A percentile compares a stretch with the other conserved stretches of the same genome.
phyloP scores from a whole-genome alignment of 1,284 basidiomycete genomes.

The Singerocomus inundabilis region DNA sequence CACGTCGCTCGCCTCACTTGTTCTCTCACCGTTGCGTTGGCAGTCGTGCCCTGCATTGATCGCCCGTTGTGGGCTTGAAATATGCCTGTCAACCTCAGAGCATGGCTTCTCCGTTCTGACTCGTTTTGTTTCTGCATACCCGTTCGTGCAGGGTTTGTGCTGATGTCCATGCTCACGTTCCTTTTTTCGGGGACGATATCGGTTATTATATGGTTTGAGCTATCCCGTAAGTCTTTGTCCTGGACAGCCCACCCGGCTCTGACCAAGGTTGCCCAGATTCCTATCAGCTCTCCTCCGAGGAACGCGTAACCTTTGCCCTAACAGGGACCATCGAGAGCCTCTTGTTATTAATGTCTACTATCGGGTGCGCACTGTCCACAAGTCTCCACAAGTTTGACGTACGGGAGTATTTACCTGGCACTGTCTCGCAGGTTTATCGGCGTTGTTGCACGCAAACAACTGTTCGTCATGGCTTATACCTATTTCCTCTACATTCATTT shows the following conservation, averaged over 20 bases:
- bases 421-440: conserved; percentile 50
- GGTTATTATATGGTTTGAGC: conserved; percentile 57
- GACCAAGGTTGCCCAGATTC: conserved; percentile 20
- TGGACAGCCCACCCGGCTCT: background rate
- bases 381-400: background rate
- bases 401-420: conserved; percentile 1
- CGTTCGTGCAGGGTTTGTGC: conserved; percentile 58
- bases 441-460: conserved; percentile 56
- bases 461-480: conserved; percentile 55
- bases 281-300: conserved; percentile 37
- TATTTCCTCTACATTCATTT: conserved; percentile 59
- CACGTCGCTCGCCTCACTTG: background rate
- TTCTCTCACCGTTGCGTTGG: background rate
- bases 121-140: conserved; percentile 65
- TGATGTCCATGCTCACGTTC: conserved; percentile 51
- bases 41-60: background rate
- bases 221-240: conserved; percentile 44
- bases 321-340: conserved; percentile 51
- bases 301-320: conserved; percentile 45
- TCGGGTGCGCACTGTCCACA: conserved; percentile 45
- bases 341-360: conserved; percentile 48
- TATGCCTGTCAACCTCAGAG: conserved; percentile 25
- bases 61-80: conserved; percentile 3
- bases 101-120: conserved; percentile 31
- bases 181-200: conserved; percentile 50